Conservation (phyloP, 495 filamentous ascomycete species). For the Hypoxylon perforatum region DNA sequence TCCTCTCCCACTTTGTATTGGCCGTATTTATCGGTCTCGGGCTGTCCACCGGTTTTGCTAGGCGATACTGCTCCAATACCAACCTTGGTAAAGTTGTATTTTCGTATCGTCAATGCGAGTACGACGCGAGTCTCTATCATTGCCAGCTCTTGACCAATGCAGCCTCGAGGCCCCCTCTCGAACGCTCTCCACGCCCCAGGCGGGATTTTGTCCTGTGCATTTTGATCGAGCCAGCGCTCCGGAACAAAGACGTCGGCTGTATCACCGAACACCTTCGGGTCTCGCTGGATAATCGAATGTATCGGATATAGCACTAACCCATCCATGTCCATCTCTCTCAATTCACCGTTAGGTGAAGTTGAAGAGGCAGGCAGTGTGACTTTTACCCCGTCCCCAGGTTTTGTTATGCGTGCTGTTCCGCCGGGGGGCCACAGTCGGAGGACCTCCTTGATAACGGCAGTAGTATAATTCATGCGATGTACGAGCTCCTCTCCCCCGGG, state of each 20-base stretch:
- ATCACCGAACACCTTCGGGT: conserved; percentile 65
- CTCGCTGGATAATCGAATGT: conserved; percentile 64
- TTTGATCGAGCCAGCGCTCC: conserved; percentile 64
- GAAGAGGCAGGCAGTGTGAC: conserved; percentile 51
- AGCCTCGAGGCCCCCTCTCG: conserved; percentile 63
- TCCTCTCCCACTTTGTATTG: conserved; percentile 53
- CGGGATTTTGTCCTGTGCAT: conserved; percentile 43
- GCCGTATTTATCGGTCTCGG: conserved; percentile 48
- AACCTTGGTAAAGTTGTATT: conserved; percentile 56
- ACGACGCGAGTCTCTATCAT: conserved; percentile 52
- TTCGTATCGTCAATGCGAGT: conserved; percentile 51
- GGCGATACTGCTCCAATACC: conserved; percentile 53
- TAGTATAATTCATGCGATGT: conserved; percentile 53
- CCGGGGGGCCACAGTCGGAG: conserved; percentile 58
- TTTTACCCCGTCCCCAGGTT: conserved; percentile 44
- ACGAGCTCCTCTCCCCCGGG: conserved; percentile 56
- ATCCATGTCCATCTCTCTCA: conserved; percentile 66
- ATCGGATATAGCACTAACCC: conserved; percentile 64
- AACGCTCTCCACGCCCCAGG: conserved; percentile 62
- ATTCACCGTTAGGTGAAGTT: conserved; percentile 57
- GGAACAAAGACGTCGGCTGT: conserved; percentile 69
- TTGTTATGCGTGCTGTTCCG: conserved; percentile 47
- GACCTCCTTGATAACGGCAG: conserved; percentile 64
- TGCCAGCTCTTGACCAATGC: conserved; percentile 67
- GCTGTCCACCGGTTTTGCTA: not conserved